Evolutionary conservation across 1,284 basidiomycete genomes (phyloP).

Genomic region (Rhodotorula sp.): DNA sequence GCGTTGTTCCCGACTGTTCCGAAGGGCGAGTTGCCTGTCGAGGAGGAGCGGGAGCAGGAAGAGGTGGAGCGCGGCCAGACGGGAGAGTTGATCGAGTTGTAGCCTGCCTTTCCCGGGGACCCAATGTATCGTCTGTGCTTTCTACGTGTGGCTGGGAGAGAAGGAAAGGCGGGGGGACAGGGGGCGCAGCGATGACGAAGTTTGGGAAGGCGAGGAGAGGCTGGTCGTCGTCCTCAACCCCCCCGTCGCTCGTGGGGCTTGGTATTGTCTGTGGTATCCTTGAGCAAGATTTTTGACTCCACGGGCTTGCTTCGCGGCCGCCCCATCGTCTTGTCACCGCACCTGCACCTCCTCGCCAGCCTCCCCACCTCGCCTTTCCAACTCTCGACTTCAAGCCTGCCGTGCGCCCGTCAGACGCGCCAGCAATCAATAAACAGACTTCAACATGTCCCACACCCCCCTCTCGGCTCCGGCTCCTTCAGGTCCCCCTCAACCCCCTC

Average conservation of each 20-base stretch:
- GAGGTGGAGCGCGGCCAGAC: constrained; percentile 19
- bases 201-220: background rate
- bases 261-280: background rate
- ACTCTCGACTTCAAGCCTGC: background rate
- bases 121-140: background rate
- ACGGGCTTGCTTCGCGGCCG: background rate
- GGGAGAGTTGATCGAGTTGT: constrained; percentile 37
- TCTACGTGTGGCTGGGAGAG: background rate
- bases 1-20: constrained; percentile 28
- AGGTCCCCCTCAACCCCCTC: background rate
- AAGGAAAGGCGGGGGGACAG: background rate
- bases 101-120: background rate
- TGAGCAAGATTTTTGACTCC: background rate
- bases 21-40: background rate
- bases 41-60: background rate
- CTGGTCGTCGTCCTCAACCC: no score
- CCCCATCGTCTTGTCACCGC: background rate
- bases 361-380: background rate
- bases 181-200: background rate
- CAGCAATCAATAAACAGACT: background rate
- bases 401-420: background rate
- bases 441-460: background rate
- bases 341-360: background rate
- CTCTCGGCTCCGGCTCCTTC: constrained; percentile 4
- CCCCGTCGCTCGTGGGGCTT: no score